These are phyloP conservation scores for Boletus eberwhitei DNA, from an alignment of 768 basidiomycete genomes.

Conservation along the genomic window DNA sequence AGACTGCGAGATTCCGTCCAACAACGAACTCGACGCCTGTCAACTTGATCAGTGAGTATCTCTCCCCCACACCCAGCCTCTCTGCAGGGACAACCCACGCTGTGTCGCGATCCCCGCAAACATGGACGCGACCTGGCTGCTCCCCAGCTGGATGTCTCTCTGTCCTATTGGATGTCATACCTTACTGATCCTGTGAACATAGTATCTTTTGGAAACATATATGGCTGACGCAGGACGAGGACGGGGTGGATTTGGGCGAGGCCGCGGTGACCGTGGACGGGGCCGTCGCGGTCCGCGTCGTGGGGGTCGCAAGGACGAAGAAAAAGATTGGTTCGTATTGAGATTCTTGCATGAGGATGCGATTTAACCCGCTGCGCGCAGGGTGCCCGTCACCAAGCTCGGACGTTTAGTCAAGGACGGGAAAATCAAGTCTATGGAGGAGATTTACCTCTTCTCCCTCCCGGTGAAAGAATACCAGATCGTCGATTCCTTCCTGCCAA, in stretches of 20 bases:
- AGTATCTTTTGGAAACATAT: conserved; percentile 26
- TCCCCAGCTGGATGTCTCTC: conserved; percentile 49
- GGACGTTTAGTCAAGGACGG: conserved; percentile 99
- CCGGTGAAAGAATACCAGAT: conserved; percentile 99
- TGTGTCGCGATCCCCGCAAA: not conserved
- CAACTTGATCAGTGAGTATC: conserved; percentile 38
- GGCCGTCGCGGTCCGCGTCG: conserved; percentile 82
- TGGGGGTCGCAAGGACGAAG: conserved; percentile 98
- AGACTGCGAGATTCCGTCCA: not conserved
- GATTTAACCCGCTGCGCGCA: conserved; percentile 30
- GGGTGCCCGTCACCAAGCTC: conserved; percentile 98
- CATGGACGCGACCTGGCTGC: not conserved
- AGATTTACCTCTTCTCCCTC: conserved; percentile 99
- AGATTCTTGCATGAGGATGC: not conserved
- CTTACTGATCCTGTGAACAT: conserved; percentile 24
- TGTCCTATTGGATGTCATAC: conserved; percentile 39
- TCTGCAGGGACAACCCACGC: not conserved
- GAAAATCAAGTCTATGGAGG: conserved; percentile 99
- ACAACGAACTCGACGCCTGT: conserved; percentile 19
- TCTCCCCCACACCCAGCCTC: not conserved
- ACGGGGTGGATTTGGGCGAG: conserved; percentile 88
- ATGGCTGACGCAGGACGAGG: conserved; percentile 94
- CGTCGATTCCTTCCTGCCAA: conserved; percentile 98
- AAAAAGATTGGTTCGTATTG: conserved; percentile 90
- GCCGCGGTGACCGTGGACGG: conserved; percentile 65